phyloP scores from a whole-genome alignment of 2,329 filamentous ascomycete genomes.

The Xylaria sp. region DNA sequence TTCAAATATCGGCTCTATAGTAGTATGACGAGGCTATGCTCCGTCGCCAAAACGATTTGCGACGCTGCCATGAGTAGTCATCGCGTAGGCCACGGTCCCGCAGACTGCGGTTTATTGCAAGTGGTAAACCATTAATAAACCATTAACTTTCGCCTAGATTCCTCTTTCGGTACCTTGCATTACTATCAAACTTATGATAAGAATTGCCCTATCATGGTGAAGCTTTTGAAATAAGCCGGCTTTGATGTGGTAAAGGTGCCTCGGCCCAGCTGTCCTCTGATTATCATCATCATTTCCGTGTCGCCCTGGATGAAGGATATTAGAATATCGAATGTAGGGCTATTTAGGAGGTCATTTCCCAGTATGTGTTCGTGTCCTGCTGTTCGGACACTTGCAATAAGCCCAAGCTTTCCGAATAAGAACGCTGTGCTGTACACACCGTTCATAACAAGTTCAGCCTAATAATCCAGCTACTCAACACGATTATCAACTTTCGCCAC shows the following conservation, averaged over 20 bases:
- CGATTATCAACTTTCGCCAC: not conserved
- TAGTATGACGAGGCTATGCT: not conserved
- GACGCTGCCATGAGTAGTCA: not conserved
- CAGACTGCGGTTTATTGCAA: not conserved
- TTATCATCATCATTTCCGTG: not conserved
- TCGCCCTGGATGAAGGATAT: not conserved
- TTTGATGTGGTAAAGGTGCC: not conserved
- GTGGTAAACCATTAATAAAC: not conserved
- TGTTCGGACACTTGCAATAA: not conserved
- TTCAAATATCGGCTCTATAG: not conserved
- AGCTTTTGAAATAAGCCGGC: slow-evolving; percentile 5
- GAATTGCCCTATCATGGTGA: not conserved
- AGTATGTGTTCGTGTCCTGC: not conserved
- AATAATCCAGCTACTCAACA: not conserved
- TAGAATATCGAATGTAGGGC: not conserved
- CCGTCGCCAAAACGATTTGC: not conserved
- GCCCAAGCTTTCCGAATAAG: too few species aligned
- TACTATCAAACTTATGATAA: not conserved
- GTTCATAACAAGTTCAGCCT: slow-evolving; percentile 6
- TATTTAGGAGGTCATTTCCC: not conserved
- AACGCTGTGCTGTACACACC: not conserved
- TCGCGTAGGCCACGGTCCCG: too few species aligned
- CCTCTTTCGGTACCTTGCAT: not conserved
- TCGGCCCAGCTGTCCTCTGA: not conserved
- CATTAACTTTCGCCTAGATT: not conserved